phyloP scores from a whole-genome alignment of 495 filamentous ascomycete genomes.

The Trichoderma asperelloides region DNA sequence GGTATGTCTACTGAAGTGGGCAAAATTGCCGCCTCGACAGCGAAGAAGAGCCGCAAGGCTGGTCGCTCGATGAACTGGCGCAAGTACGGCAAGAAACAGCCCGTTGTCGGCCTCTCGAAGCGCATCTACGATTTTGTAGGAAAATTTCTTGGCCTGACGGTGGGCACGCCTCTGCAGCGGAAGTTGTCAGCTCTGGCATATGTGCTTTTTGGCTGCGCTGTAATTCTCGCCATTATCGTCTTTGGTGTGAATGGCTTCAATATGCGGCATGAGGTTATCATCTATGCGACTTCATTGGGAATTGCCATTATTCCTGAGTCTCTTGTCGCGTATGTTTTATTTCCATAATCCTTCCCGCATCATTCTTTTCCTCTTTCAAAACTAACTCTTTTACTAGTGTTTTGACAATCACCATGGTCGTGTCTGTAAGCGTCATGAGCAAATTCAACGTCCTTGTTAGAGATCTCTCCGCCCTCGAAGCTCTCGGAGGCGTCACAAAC shows the following conservation, averaged over 20 bases:
- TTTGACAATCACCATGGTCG: constrained; percentile 63
- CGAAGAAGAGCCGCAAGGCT: constrained; percentile 38
- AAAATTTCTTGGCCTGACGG: constrained; percentile 64
- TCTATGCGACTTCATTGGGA: constrained; percentile 69
- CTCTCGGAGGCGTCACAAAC: constrained; percentile 75
- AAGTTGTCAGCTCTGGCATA: constrained; percentile 73
- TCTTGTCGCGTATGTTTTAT: constrained; percentile 44
- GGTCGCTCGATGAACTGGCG: constrained; percentile 39
- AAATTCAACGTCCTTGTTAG: constrained; percentile 55
- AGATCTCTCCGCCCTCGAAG: constrained; percentile 62
- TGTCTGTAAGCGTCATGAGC: constrained; percentile 14
- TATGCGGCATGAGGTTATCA: constrained; percentile 61
- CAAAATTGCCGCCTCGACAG: constrained; percentile 61
- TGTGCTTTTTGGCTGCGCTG: constrained; percentile 62
- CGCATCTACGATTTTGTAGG: constrained; percentile 56
- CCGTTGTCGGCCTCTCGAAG: constrained; percentile 45
- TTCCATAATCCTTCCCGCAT: background rate
- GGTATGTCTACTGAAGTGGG: constrained; percentile 80
- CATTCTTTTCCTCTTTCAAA: background rate
- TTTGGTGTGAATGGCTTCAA: constrained; percentile 68
- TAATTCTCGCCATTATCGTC: constrained; percentile 69
- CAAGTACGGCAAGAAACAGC: constrained; percentile 50
- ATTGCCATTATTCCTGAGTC: constrained; percentile 68
- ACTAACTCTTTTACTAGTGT: constrained; percentile 27
- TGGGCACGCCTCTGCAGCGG: constrained; percentile 72